These are phyloP conservation scores for Paulownia fortunei DNA, from an alignment of 257 asterid species.

Conservation along the genomic window DNA sequence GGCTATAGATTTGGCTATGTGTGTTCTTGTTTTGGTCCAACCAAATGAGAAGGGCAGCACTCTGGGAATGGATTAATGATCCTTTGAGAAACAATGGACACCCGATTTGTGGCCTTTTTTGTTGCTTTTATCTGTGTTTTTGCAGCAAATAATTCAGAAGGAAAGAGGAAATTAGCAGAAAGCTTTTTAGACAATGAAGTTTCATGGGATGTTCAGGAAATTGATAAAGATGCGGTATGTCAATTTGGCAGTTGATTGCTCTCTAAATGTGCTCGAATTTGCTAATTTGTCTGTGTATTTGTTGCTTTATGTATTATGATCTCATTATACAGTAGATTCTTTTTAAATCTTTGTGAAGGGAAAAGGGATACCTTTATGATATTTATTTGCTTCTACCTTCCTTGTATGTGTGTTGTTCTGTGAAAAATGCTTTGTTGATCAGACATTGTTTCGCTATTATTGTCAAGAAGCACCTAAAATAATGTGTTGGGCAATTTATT, in stretches of 20 bases:
- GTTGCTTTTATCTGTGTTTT: constrained; percentile 59
- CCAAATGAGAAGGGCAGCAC: constrained; percentile 44
- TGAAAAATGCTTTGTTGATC: constrained; percentile 8
- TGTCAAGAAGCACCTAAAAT: background rate
- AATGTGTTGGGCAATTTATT: background rate
- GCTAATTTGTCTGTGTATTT: background rate
- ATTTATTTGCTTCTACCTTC: constrained; percentile 12
- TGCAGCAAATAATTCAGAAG: constrained; percentile 59
- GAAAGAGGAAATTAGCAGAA: constrained; percentile 53
- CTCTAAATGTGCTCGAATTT: background rate
- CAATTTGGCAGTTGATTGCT: background rate
- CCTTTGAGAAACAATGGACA: constrained; percentile 54
- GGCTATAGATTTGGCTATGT: constrained; percentile 46
- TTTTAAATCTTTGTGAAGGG: background rate
- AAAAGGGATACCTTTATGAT: background rate
- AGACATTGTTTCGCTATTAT: background rate
- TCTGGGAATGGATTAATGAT: constrained; percentile 36
- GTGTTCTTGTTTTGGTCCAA: constrained; percentile 43
- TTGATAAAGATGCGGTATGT: constrained; percentile 47
- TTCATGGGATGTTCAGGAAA: constrained; percentile 35
- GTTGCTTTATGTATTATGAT: background rate
- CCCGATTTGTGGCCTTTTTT: constrained; percentile 51
- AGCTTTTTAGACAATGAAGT: constrained; percentile 31
- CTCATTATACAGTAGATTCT: background rate
- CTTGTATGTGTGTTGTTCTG: constrained; percentile 1